Evolutionary conservation across 176 grass and related monocot genomes (phyloP).

Genomic region (Ensete glaucum): DNA sequence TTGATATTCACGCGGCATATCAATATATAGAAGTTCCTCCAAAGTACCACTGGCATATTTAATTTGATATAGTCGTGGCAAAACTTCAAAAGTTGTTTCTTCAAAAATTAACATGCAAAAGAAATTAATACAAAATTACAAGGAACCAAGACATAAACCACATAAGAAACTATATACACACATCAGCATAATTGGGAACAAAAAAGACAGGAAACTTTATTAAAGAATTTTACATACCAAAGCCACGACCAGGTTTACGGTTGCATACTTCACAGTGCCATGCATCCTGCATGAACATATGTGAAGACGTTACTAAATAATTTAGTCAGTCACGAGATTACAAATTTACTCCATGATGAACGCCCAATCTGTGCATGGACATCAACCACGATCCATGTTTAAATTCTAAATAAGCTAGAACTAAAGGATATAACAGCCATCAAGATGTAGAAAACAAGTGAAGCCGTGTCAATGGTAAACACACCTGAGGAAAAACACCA

Average conservation of each 20-base stretch:
- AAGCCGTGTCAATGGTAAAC: too few relatives aligned
- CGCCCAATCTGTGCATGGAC: too few relatives aligned
- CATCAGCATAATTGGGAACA: neutral
- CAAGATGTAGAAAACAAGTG: too few relatives aligned
- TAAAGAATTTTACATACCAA: conserved; percentile 41
- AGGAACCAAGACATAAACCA: too few relatives aligned
- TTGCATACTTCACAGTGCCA: conserved; percentile 95
- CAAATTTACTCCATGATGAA: too few relatives aligned
- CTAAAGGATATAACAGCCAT: too few relatives aligned
- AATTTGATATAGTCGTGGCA: conserved; percentile 79
- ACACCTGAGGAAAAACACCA: conserved; percentile 91
- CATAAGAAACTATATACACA: too few relatives aligned
- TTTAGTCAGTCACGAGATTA: neutral
- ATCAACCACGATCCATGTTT: too few relatives aligned
- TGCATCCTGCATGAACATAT: conserved; percentile 40
- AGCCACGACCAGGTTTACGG: conserved; percentile 69
- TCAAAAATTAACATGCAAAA: conserved; percentile 1
- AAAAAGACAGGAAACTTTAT: conserved; percentile 10
- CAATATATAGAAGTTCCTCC: conserved; percentile 55
- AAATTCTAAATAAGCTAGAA: too few relatives aligned
- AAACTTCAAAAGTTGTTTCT: conserved; percentile 90
- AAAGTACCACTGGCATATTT: conserved; percentile 89
- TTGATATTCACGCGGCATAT: conserved; percentile 36
- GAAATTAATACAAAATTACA: neutral
- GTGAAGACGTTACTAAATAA: neutral